Conservation (phyloP, 495 filamentous ascomycete species). For the Neurospora discreta region DNA sequence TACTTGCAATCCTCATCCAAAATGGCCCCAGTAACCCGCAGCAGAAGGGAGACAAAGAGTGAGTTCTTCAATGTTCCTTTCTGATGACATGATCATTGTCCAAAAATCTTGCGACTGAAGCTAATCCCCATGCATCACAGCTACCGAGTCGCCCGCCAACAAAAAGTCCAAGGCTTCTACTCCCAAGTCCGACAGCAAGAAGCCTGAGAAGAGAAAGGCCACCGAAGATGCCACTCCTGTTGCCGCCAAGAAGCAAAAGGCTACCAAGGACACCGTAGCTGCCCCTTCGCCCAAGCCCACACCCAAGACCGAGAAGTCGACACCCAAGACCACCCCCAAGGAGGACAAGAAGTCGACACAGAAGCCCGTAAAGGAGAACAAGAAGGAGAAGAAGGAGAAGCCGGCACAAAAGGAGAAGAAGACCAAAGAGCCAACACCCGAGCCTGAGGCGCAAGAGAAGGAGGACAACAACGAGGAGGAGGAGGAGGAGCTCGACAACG, state of each 20-base stretch:
- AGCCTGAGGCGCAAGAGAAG: slow-evolving; percentile 14
- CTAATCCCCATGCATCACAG: slow-evolving; percentile 26
- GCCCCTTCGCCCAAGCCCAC: slow-evolving; percentile 4
- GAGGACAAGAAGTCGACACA: slow-evolving; percentile 23
- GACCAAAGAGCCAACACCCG: slow-evolving; percentile 14
- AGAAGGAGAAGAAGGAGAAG: slow-evolving; percentile 15
- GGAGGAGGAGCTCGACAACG: slow-evolving; percentile 30
- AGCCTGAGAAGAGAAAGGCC: slow-evolving; percentile 41
- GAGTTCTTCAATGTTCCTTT: slow-evolving; percentile 14
- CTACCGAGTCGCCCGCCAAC: slow-evolving; percentile 45
- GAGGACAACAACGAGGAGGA: slow-evolving; percentile 20
- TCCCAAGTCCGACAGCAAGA: slow-evolving; percentile 10
- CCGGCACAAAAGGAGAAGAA: slow-evolving; percentile 19
- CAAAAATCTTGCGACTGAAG: slow-evolving; percentile 1
- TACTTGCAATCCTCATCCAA: slow-evolving; percentile 2
- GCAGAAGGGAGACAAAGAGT: slow-evolving; percentile 63
- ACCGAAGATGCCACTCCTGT: slow-evolving; percentile 33
- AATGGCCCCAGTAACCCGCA: slow-evolving; percentile 62
- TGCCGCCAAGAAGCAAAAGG: slow-evolving; percentile 31
- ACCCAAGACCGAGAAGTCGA: slow-evolving; percentile 18
- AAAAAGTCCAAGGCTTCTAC: slow-evolving; percentile 42
- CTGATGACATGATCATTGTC: background rate
- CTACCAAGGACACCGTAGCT: slow-evolving; percentile 17
- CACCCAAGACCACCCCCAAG: slow-evolving; percentile 8
- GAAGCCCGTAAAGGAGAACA: slow-evolving; percentile 13